These are phyloP conservation scores for Penicillium aurantiogriseum DNA, from an alignment of 2,329 filamentous ascomycete species.

Conservation along the genomic window DNA sequence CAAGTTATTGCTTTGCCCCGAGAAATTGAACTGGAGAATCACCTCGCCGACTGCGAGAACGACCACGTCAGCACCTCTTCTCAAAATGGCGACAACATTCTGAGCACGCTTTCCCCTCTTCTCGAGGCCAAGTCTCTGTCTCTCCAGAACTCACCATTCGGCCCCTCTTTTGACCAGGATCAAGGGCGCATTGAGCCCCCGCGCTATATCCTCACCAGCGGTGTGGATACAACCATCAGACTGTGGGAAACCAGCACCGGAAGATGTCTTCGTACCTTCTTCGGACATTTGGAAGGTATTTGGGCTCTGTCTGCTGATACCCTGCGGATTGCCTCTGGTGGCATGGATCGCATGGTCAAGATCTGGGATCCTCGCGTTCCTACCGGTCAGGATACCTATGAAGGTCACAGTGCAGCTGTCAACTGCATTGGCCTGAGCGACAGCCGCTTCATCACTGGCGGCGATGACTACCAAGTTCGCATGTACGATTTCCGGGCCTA, in stretches of 20 bases:
- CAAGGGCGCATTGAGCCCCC: slow-evolving; percentile 70
- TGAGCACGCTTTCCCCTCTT: slow-evolving; percentile 26
- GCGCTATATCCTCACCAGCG: slow-evolving; percentile 88
- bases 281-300: slow-evolving; percentile 92
- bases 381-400: slow-evolving; percentile 88
- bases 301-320: slow-evolving; percentile 92
- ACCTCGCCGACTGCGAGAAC: slow-evolving; percentile 58
- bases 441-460: slow-evolving; percentile 82
- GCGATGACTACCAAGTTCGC: slow-evolving; percentile 88
- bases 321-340: slow-evolving; percentile 80
- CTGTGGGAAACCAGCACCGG: slow-evolving; percentile 87
- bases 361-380: slow-evolving; percentile 91
- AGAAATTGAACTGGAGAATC: slow-evolving; percentile 86
- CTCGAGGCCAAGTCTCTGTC: slow-evolving; percentile 25
- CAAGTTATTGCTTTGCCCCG: slow-evolving; percentile 80
- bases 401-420: slow-evolving; percentile 84
- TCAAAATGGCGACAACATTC: slow-evolving; percentile 28
- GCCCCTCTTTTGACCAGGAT: slow-evolving; percentile 60
- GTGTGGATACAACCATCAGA: slow-evolving; percentile 85
- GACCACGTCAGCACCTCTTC: slow-evolving; percentile 46
- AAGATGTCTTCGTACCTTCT: slow-evolving; percentile 85
- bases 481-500: slow-evolving; percentile 69
- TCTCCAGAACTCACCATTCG: slow-evolving; percentile 56
- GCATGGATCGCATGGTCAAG: slow-evolving; percentile 93
- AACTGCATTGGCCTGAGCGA: slow-evolving; percentile 92